These are phyloP conservation scores for Sclerotinia minor DNA, from an alignment of 2,329 filamentous ascomycete genomes.

Conservation along the genomic window DNA sequence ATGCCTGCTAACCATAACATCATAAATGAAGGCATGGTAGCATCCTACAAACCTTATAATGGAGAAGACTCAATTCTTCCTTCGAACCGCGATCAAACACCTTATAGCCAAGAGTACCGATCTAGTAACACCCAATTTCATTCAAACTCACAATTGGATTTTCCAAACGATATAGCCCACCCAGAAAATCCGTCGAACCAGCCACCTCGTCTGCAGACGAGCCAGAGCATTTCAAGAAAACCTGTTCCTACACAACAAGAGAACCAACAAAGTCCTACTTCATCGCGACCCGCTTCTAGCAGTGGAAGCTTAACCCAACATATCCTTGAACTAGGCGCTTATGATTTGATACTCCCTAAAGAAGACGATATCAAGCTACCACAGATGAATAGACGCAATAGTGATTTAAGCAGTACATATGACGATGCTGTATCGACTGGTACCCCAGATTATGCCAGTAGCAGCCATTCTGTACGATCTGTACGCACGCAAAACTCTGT, in stretches of 20 bases:
- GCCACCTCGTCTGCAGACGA: conserved; percentile 43
- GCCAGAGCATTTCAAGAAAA: conserved; percentile 51
- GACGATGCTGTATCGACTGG: conserved; percentile 64
- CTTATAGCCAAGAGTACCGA: conserved; percentile 26
- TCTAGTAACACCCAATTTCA: conserved; percentile 11
- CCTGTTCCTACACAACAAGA: conserved; percentile 49
- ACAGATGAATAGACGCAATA: conserved; percentile 41
- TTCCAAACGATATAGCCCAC: conserved; percentile 23
- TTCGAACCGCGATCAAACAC: conserved; percentile 27
- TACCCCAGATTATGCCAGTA: conserved; percentile 79
- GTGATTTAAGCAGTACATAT: conserved; percentile 48
- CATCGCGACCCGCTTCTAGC: conserved; percentile 44
- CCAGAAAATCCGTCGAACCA: not conserved
- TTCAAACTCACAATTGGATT: conserved; percentile 30
- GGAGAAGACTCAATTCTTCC: conserved; percentile 18
- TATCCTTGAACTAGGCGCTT: conserved; percentile 50
- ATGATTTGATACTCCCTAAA: conserved; percentile 44
- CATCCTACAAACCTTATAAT: conserved; percentile 30
- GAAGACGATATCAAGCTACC: conserved; percentile 26
- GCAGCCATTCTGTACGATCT: conserved; percentile 34
- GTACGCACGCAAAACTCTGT: conserved; percentile 48
- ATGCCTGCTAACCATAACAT: conserved; percentile 41
- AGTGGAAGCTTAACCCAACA: conserved; percentile 45
- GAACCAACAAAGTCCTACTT: conserved; percentile 44
- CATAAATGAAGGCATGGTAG: conserved; percentile 43